Evolutionary conservation across 23 red algal species (phyloP).

Genomic region (Gracilariopsis chorda): DNA sequence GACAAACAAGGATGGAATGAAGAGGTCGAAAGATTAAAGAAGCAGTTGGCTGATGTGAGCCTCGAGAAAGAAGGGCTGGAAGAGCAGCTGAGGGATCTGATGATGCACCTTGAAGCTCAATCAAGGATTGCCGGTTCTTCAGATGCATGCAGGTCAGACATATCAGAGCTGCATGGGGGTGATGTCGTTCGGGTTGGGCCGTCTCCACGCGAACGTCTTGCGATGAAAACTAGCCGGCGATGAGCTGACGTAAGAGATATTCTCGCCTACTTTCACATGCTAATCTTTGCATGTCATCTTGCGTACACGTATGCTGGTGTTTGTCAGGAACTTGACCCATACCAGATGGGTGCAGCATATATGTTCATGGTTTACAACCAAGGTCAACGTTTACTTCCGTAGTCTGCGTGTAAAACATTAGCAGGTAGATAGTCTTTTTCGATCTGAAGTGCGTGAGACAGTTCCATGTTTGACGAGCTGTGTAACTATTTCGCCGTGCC

Average conservation of each 20-base stretch:
- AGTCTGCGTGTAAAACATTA: too few relatives aligned
- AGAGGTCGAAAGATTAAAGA: slow-evolving; percentile 14
- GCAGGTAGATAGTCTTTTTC: too few relatives aligned
- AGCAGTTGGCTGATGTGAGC: not conserved
- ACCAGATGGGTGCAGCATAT: too few relatives aligned
- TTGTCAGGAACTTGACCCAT: too few relatives aligned
- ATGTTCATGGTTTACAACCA: too few relatives aligned
- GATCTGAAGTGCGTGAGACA: too few relatives aligned
- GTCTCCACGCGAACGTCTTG: slow-evolving; percentile 28
- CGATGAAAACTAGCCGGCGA: slow-evolving; percentile 51
- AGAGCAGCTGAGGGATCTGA: slow-evolving; percentile 63
- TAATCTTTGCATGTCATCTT: too few relatives aligned
- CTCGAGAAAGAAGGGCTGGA: slow-evolving; percentile 13
- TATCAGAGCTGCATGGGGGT: slow-evolving; percentile 32
- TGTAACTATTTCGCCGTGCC: too few relatives aligned
- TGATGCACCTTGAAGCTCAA: slow-evolving; percentile 53
- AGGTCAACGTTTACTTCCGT: too few relatives aligned
- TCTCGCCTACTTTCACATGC: too few relatives aligned
- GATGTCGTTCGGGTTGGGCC: slow-evolving; percentile 55
- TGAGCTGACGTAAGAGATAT: not conserved
- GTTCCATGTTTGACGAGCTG: too few relatives aligned
- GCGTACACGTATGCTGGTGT: too few relatives aligned
- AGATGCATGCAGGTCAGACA: slow-evolving; percentile 52
- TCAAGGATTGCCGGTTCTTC: slow-evolving; percentile 25
- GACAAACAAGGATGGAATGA: slow-evolving; percentile 64